Evolutionary conservation across 208 protist species (phyloP).

Genomic region (Leishmania aethiopica): DNA sequence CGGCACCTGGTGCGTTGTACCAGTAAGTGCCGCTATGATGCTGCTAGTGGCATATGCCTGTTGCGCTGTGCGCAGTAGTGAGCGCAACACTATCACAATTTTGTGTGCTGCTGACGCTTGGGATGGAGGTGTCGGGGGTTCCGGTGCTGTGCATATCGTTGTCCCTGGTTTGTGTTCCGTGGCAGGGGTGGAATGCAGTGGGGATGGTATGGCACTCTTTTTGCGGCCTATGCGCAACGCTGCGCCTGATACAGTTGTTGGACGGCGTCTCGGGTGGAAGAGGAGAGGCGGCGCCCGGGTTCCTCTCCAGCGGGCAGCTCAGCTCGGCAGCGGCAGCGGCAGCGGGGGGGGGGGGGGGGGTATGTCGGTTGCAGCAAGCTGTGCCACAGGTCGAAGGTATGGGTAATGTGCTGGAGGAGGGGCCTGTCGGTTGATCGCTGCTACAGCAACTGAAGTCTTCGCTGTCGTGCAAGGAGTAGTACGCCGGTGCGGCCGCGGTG

Average conservation of each 20-base stretch:
- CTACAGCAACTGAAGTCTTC: conserved; percentile 18
- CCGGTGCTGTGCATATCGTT: conserved; percentile 53
- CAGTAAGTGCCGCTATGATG: conserved; percentile 47
- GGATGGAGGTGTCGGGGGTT: conserved; percentile 45
- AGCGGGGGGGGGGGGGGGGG: neutral
- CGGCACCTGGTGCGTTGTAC: conserved; percentile 36
- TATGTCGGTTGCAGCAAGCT: neutral
- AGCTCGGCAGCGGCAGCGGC: neutral
- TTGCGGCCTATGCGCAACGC: conserved; percentile 38
- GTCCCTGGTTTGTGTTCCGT: conserved; percentile 38
- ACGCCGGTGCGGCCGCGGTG: neutral
- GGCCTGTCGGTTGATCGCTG: conserved; percentile 18
- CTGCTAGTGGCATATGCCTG: conserved; percentile 40
- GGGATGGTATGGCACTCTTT: conserved; percentile 45
- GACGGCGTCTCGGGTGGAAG: conserved; percentile 36
- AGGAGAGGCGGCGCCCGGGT: conserved; percentile 14
- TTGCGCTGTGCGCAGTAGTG: conserved; percentile 51
- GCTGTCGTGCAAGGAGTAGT: conserved; percentile 1
- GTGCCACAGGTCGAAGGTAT: neutral
- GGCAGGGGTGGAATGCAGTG: conserved; percentile 47
- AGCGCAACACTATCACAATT: conserved; percentile 48
- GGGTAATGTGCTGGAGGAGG: conserved; percentile 8
- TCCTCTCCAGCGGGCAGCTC: conserved; percentile 1
- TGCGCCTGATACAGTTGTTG: conserved; percentile 41
- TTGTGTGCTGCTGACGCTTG: conserved; percentile 50